These are phyloP conservation scores for Colletotrichum incanum DNA, from an alignment of 2,329 filamentous ascomycete genomes.

Conservation along the genomic window DNA sequence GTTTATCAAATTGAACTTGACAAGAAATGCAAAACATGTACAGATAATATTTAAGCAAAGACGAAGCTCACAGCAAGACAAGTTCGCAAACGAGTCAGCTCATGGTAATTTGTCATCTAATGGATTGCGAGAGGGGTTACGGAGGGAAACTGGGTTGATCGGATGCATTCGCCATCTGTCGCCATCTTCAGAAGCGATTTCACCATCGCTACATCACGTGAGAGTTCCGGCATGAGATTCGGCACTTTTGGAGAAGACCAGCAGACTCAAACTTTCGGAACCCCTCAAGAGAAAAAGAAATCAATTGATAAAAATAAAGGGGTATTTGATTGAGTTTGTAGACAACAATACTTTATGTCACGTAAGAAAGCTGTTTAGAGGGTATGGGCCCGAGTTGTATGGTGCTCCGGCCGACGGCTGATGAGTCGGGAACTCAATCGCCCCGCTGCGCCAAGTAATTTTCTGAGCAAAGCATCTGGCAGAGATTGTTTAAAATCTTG, in stretches of 20 bases:
- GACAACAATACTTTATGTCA: background rate
- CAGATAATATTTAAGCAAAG: slow-evolving; percentile 8
- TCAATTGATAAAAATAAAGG: background rate
- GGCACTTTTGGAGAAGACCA: background rate
- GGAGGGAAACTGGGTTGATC: slow-evolving; percentile 25
- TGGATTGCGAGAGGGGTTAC: slow-evolving; percentile 1
- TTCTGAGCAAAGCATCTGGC: fast-evolving
- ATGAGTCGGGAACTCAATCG: background rate
- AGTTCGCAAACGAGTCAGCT: slow-evolving; percentile 4
- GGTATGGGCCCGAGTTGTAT: background rate
- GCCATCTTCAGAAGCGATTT: slow-evolving; percentile 40
- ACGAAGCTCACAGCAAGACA: background rate
- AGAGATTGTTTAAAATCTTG: no score
- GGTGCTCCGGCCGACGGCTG: background rate
- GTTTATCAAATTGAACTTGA: background rate
- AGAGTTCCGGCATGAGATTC: background rate
- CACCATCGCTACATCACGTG: slow-evolving; percentile 42
- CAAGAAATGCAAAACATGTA: background rate
- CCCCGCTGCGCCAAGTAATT: background rate
- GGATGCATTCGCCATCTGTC: slow-evolving; percentile 41
- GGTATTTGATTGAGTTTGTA: background rate
- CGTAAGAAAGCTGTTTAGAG: background rate
- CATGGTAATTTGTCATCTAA: slow-evolving; percentile 34
- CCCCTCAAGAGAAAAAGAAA: background rate
- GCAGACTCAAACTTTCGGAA: background rate